Conservation (phyloP, 2,329 filamentous ascomycete species). For the Ophiocordyceps robertsii region DNA sequence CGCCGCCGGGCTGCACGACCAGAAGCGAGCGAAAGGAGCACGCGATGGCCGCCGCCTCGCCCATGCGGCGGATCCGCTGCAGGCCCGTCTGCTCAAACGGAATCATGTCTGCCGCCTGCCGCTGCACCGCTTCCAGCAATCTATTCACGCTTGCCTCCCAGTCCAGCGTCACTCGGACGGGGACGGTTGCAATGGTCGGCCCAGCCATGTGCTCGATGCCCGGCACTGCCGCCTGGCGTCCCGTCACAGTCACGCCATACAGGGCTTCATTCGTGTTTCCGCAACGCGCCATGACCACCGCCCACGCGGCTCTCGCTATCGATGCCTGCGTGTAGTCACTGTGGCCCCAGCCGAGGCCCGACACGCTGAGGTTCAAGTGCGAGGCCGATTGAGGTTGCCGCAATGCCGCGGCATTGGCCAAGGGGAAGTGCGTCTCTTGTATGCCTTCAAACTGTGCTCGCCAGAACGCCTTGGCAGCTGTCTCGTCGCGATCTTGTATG, state of each 20-base stretch:
- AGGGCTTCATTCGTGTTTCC: slow-evolving; percentile 17
- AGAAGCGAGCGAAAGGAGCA: slow-evolving; percentile 6
- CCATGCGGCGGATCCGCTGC: slow-evolving; percentile 4
- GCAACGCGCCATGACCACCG: slow-evolving; percentile 19
- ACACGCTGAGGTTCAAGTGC: background rate
- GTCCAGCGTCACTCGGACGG: slow-evolving; percentile 15
- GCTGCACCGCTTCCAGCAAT: slow-evolving; percentile 23
- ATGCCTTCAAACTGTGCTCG: slow-evolving; percentile 20
- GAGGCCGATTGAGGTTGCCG: slow-evolving; percentile 7
- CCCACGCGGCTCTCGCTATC: slow-evolving; percentile 10
- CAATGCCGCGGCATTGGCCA: slow-evolving; percentile 1
- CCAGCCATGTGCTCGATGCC: slow-evolving; percentile 12
- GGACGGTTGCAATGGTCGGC: slow-evolving; percentile 14
- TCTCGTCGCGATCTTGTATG: slow-evolving; percentile 18
- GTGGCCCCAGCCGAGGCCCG: slow-evolving; percentile 1
- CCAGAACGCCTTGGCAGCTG: slow-evolving; percentile 23
- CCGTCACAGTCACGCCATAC: slow-evolving; percentile 12
- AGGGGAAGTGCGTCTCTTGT: slow-evolving; percentile 4
- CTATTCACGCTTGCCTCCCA: slow-evolving; percentile 13
- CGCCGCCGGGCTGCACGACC: slow-evolving; percentile 6
- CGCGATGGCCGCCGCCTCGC: slow-evolving; percentile 1
- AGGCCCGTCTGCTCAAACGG: slow-evolving; percentile 7
- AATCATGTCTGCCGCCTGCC: slow-evolving; percentile 4
- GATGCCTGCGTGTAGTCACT: slow-evolving; percentile 10
- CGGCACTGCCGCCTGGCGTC: slow-evolving; percentile 9